Conservation (phyloP, 805 yeast species). For the Deakozyma indianensis region DNA sequence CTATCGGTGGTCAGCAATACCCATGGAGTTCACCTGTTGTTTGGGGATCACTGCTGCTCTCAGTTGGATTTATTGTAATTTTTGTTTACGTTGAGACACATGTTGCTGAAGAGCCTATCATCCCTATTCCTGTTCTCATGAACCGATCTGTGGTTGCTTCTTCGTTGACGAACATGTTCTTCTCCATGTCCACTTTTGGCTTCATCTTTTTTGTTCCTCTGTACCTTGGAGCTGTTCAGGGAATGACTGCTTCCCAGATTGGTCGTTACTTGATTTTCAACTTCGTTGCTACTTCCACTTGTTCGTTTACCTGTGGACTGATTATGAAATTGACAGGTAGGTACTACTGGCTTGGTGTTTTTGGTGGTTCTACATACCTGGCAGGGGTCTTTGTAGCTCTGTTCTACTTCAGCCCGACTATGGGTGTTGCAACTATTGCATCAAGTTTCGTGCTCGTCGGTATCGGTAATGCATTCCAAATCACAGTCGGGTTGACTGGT, state of each 20-base stretch:
- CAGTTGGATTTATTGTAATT: constrained; percentile 20
- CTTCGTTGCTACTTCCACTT: constrained; percentile 51
- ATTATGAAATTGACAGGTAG: constrained; percentile 56
- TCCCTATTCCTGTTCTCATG: constrained; percentile 45
- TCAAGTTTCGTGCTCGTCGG: constrained; percentile 55
- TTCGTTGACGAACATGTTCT: constrained; percentile 54
- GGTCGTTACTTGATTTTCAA: constrained; percentile 36
- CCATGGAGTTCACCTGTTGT: constrained; percentile 29
- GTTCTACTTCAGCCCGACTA: constrained; percentile 22
- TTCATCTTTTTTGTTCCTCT: constrained; percentile 59
- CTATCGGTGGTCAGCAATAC: constrained; percentile 47
- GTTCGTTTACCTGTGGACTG: constrained; percentile 53
- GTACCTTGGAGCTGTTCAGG: constrained; percentile 52
- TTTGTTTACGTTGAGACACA: constrained; percentile 40
- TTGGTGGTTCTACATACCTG: constrained; percentile 33
- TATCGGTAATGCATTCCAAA: constrained; percentile 47
- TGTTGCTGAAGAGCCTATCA: constrained; percentile 47
- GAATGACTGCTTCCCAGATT: constrained; percentile 63
- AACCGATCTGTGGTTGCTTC: constrained; percentile 50
- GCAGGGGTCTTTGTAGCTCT: constrained; percentile 25
- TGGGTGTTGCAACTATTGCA: constrained; percentile 37
- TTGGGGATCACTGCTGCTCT: constrained; percentile 19
- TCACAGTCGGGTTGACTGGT: constrained; percentile 61
- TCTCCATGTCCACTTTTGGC: constrained; percentile 53
- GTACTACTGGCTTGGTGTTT: constrained; percentile 36